These are phyloP conservation scores for Cyberlindnera euphorbiae DNA, from an alignment of 805 yeast genomes.

Conservation along the genomic window DNA sequence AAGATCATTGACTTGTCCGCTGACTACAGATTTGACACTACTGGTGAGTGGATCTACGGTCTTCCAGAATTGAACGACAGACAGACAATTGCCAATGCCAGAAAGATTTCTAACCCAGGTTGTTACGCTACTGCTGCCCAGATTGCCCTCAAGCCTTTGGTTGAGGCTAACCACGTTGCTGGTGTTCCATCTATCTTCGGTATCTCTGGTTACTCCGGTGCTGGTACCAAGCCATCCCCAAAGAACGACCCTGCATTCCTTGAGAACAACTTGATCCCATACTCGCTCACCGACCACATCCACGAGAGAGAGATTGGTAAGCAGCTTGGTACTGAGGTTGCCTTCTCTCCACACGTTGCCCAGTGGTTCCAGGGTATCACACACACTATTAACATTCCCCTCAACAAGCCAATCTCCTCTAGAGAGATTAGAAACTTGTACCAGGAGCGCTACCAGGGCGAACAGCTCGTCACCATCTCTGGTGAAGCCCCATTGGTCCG, in stretches of 20 bases:
- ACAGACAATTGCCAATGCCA: constrained; percentile 58
- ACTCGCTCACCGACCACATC: constrained; percentile 92
- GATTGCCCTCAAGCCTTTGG: constrained; percentile 82
- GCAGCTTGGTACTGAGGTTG: constrained; percentile 73
- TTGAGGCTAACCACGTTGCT: constrained; percentile 54
- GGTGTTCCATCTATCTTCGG: constrained; percentile 89
- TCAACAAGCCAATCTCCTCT: constrained; percentile 63
- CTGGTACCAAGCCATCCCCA: constrained; percentile 98
- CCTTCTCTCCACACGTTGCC: constrained; percentile 96
- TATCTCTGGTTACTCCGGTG: constrained; percentile 98
- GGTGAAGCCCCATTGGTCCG: constrained; percentile 93
- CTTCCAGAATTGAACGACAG: constrained; percentile 87
- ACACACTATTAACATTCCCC: constrained; percentile 86
- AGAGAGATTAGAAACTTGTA: constrained; percentile 81
- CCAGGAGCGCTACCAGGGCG: constrained; percentile 84
- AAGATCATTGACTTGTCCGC: constrained; percentile 93
- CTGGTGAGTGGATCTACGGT: constrained; percentile 90
- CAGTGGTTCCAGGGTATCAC: constrained; percentile 99
- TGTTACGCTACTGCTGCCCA: constrained; percentile 99
- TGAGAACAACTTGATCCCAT: constrained; percentile 84
- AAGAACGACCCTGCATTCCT: constrained; percentile 80
- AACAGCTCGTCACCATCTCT: constrained; percentile 74
- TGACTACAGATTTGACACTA: constrained; percentile 88
- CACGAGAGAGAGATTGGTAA: constrained; percentile 91
- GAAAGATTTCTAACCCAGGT: constrained; percentile 92